Conservation (phyloP, 2,329 filamentous ascomycete species). For the Penicillium sp. region DNA sequence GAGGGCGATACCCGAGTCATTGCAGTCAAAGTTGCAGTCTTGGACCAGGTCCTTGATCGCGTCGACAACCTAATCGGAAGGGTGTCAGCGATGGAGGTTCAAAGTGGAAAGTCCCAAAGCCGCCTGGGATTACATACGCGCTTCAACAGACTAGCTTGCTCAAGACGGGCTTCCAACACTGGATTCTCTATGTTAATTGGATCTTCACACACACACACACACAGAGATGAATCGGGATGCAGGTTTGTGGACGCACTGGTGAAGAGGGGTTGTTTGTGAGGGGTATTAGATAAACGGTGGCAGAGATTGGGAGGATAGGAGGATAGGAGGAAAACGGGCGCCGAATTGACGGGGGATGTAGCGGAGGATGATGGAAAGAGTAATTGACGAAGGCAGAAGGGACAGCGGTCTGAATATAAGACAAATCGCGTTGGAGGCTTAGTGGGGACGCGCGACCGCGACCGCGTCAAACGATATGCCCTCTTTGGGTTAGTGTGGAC, state of each 20-base stretch:
- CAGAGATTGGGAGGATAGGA: background rate
- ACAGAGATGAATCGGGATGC: background rate
- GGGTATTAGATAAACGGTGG: background rate
- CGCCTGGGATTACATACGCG: constrained; percentile 64
- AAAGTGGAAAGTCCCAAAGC: background rate
- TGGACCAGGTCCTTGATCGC: constrained; percentile 99
- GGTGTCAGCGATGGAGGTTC: constrained; percentile 11
- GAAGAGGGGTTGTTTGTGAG: constrained; percentile 22
- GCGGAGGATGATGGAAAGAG: constrained; percentile 13
- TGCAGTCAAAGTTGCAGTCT: constrained; percentile 99
- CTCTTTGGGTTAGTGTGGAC: constrained; percentile 25
- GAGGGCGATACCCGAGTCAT: constrained; percentile 96
- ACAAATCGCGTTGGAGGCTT: constrained; percentile 32
- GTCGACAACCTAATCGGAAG: constrained; percentile 76
- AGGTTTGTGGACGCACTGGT: constrained; percentile 34
- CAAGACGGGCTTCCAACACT: constrained; percentile 97
- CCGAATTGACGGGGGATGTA: constrained; percentile 13
- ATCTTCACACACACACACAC: constrained; percentile 3
- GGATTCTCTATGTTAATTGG: constrained; percentile 22
- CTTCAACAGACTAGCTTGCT: constrained; percentile 92
- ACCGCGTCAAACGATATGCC: constrained; percentile 37
- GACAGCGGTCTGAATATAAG: constrained; percentile 27
- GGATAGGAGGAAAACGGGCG: background rate
- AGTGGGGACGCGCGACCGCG: constrained; percentile 36
- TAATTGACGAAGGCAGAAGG: constrained; percentile 19